Evolutionary conservation across 169 alveolate genomes (phyloP).

Genomic region (Plasmodium gallinaceum): DNA sequence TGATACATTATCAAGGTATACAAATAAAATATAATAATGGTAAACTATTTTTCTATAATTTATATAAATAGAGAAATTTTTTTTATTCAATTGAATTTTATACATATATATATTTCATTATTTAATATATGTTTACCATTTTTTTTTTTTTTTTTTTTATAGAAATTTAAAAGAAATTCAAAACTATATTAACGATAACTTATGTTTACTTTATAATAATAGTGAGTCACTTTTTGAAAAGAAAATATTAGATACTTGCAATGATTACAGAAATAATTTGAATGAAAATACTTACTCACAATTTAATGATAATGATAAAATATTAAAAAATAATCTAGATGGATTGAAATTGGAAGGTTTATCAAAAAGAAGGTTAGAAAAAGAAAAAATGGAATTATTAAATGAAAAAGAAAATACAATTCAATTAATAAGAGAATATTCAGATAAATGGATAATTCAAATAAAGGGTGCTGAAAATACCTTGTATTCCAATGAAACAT

Average conservation of each 20-base stretch:
- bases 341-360: slow-evolving; percentile 40
- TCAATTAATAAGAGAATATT: slow-evolving; percentile 46
- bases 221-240: slow-evolving; percentile 31
- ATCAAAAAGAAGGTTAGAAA: slow-evolving; percentile 71
- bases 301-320: neutral
- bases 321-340: slow-evolving; percentile 2
- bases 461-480: slow-evolving; percentile 82
- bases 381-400: slow-evolving; percentile 58
- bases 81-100: neutral
- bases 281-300: slow-evolving; percentile 1
- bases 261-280: neutral
- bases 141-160: neutral
- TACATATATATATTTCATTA: neutral
- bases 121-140: neutral
- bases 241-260: neutral
- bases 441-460: slow-evolving; percentile 79
- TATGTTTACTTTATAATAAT: slow-evolving; percentile 3
- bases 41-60: neutral
- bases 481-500: slow-evolving; percentile 72
- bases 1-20: slow-evolving; percentile 28
- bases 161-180: slow-evolving; percentile 51
- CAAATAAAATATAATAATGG: neutral
- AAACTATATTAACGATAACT: slow-evolving; percentile 14
- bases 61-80: neutral
- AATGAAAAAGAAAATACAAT: slow-evolving; percentile 62